Base-by-base conservation (phyloP, 1,139 yeast genomes). In the Saccharomyces hybrid region DNA sequence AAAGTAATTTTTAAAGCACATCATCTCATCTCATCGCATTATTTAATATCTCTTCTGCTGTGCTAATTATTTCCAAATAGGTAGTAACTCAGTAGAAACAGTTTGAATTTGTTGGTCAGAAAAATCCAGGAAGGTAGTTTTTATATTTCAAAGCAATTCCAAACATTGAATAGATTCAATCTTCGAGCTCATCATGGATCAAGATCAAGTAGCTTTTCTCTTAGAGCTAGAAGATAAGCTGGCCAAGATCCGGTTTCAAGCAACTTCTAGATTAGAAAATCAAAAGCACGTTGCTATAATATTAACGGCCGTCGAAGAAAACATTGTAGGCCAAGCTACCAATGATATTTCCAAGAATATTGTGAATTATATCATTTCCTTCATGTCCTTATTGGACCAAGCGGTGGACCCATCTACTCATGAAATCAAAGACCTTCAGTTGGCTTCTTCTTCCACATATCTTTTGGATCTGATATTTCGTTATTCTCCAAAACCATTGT, bases 261-360 rank as follows among this genome's bases (percentile, higher is more conserved):
- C 79, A 61, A 78, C 73, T 58, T 88, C 96, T 27, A 88, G 88
- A 68, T 74, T 90, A 56, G 88, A 85, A 41, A 88, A 89, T 70
- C 97, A 90, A 73, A 86, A 85, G 67, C 90, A 86, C 64, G 71
- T 83, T 55, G 85, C 88, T 6, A 68, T 89, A 47, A 85, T 91
- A 57, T 77, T 93, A 53, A 79, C 85, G 20, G 96, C 97, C 2
- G 93, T 93, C 50, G 99, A 93, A 69, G 96, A 89, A 63, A 88
- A 88, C 62, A 78, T 93, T 53, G 78, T 79, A 51, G 91, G 86
- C 60, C 91, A 87, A 65, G 58, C 56, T 3, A 57, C 58, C 4
- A 60, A 61, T 47, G 63, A 60, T 13, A 78, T 81, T 52, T 81
- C 83, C 56, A 77, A 71, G 51, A 73, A 78, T 20, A 80, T 88